These are phyloP conservation scores for Ilyonectria mors-panacis DNA, from an alignment of 2,329 filamentous ascomycete genomes.

Conservation along the genomic window DNA sequence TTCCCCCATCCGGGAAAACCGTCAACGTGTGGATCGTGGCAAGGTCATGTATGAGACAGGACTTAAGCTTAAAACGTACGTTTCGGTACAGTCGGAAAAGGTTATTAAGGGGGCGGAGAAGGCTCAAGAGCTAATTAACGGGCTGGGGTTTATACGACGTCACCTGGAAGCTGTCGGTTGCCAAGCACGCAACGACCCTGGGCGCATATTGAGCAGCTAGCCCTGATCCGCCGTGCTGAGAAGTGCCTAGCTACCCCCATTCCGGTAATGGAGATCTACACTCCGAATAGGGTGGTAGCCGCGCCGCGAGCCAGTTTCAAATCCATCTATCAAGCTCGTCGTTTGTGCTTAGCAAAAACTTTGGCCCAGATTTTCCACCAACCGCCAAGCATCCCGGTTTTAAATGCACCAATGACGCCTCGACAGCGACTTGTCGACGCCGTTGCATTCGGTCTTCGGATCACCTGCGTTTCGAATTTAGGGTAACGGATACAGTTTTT, in stretches of 20 bases:
- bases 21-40: not conserved
- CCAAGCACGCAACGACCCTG: not conserved
- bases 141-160: not conserved
- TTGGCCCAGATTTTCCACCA: conserved; percentile 34
- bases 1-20: not conserved
- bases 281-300: conserved; percentile 10
- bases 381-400: not conserved
- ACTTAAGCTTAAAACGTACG: conserved; percentile 6
- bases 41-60: not conserved
- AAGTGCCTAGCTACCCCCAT: not conserved
- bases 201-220: not conserved
- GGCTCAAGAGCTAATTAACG: not conserved
- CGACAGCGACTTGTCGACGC: not conserved
- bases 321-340: conserved; percentile 26
- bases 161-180: not conserved
- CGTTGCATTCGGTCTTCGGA: conserved; percentile 11
- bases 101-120: not conserved
- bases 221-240: not conserved
- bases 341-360: not conserved
- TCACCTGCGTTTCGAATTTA: conserved; percentile 25
- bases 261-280: conserved; percentile 1
- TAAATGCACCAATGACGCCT: conserved; percentile 34
- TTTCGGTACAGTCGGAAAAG: not conserved
- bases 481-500: not conserved
- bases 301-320: not conserved